Conservation (phyloP, 495 filamentous ascomycete species). For the Sporormia fimetaria region DNA sequence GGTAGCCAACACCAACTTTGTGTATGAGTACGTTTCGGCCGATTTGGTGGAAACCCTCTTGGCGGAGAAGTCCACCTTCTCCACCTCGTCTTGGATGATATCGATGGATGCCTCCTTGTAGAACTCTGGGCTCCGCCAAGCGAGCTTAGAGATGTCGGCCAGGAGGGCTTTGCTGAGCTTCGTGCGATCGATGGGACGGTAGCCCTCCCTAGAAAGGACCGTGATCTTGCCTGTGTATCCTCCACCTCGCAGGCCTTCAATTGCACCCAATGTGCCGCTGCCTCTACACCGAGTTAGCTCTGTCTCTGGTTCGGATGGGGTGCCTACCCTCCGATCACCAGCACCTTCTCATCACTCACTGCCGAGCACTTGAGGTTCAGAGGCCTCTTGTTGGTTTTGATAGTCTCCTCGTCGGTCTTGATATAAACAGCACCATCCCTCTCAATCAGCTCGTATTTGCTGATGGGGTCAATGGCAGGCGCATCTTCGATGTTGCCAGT, state of each 20-base stretch:
- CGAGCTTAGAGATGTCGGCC: constrained; percentile 65
- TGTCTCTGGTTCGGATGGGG: not conserved
- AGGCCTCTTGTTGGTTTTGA: constrained; percentile 62
- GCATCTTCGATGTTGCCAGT: constrained; percentile 95
- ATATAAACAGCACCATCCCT: constrained; percentile 77
- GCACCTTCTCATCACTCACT: constrained; percentile 55
- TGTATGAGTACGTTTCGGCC: constrained; percentile 61
- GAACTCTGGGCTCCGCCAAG: constrained; percentile 62
- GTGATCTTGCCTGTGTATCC: constrained; percentile 76
- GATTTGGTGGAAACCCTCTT: constrained; percentile 63
- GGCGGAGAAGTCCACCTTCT: constrained; percentile 57
- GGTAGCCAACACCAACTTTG: constrained; percentile 80
- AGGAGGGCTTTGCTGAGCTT: constrained; percentile 94
- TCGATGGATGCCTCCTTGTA: constrained; percentile 66
- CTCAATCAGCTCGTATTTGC: constrained; percentile 66
- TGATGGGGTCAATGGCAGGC: constrained; percentile 70
- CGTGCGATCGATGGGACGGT: constrained; percentile 79
- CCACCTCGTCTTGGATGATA: constrained; percentile 62
- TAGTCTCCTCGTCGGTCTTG: constrained; percentile 62
- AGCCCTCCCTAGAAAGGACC: constrained; percentile 71
- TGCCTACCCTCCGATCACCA: constrained; percentile 72
- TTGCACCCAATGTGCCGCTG: constrained; percentile 63
- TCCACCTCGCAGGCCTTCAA: constrained; percentile 70
- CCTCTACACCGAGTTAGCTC: constrained; percentile 41
- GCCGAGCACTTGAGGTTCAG: constrained; percentile 62